phyloP scores from a whole-genome alignment of 2,329 filamentous ascomycete genomes.

The Beauveria brongniartii region DNA sequence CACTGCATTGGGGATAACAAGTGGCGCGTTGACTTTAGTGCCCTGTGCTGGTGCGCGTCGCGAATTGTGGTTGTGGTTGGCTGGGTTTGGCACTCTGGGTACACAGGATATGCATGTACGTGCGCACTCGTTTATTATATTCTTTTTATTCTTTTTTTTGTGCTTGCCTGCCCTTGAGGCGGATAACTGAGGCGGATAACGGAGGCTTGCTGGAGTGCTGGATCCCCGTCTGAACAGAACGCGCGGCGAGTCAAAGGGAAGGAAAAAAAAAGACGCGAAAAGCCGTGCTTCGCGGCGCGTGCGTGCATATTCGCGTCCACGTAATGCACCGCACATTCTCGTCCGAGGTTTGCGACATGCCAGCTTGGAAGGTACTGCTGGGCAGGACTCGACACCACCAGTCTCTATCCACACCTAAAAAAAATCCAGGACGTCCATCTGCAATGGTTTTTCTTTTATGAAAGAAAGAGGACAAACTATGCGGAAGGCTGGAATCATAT shows the following conservation, averaged over 20 bases:
- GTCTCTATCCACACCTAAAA: background rate
- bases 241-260: background rate
- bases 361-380: constrained; percentile 1
- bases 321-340: constrained; percentile 1
- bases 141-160: background rate
- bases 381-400: background rate
- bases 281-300: constrained; percentile 2
- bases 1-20: background rate
- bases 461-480: background rate
- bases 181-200: background rate
- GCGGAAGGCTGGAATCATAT: constrained; percentile 1
- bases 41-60: constrained; percentile 2
- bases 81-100: background rate
- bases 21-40: too few species aligned
- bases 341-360: constrained; percentile 4
- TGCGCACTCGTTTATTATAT: background rate
- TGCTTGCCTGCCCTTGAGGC: background rate
- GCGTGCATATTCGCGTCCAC: constrained; percentile 7
- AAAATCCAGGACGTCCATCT: background rate
- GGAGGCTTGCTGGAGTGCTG: background rate
- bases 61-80: background rate
- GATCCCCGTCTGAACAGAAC: background rate
- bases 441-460: background rate
- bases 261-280: background rate
- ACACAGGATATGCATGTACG: background rate